Percentiles rank a stretch among this genome's conserved stretches.
phyloP scores from a whole-genome alignment of 2,329 filamentous ascomycete species.

The Byssothecium circinans region DNA sequence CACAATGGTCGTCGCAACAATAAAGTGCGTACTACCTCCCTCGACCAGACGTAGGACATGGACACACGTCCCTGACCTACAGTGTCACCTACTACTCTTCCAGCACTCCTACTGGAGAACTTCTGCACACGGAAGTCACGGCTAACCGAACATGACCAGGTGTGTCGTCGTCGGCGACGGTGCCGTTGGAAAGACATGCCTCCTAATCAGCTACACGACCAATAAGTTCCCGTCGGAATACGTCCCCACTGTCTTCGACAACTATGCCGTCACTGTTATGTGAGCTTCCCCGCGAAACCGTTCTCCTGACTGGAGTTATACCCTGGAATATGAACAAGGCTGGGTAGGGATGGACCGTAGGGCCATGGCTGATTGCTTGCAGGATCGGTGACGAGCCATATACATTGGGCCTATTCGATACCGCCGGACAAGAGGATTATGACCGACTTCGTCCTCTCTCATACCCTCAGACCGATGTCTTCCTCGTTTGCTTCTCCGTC shows the following conservation, averaged over 20 bases:
- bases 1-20: constrained; percentile 46
- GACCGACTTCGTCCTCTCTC: constrained; percentile 94
- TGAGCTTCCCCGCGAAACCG: constrained; percentile 55
- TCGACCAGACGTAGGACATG: not conserved
- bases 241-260: constrained; percentile 98
- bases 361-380: constrained; percentile 29
- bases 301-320: not conserved
- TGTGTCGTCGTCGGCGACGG: constrained; percentile 99
- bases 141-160: constrained; percentile 52
- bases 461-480: constrained; percentile 97
- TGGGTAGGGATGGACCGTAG: not conserved
- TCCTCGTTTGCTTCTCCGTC: constrained; percentile 98
- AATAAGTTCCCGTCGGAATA: constrained; percentile 99
- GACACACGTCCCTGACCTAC: not conserved
- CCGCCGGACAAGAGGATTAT: constrained; percentile 98
- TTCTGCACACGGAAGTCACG: not conserved
- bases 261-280: constrained; percentile 99
- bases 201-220: constrained; percentile 98
- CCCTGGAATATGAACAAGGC: not conserved
- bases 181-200: constrained; percentile 98
- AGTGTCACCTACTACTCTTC: not conserved
- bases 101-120: not conserved
- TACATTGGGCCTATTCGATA: constrained; percentile 96
- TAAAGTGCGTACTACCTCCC: constrained; percentile 38
- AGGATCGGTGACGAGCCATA: constrained; percentile 99